Conservation (phyloP, 345 rosid species). For the Ailanthus altissimus region DNA sequence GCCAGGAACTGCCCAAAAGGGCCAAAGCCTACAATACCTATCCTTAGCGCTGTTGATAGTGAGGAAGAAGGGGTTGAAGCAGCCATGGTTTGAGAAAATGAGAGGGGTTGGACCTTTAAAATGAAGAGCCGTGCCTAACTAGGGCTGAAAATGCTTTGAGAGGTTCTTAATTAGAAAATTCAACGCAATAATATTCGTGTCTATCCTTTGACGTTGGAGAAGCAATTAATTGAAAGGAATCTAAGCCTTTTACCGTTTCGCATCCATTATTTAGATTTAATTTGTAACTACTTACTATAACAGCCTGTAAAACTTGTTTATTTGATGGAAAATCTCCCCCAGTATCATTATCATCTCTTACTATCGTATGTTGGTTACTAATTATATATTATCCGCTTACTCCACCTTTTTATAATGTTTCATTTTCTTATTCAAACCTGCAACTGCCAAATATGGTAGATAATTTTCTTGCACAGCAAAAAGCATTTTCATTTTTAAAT, state of each 20-base stretch:
- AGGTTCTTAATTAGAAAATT: not conserved
- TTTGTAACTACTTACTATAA: too few relatives aligned
- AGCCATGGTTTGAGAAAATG: constrained; percentile 20
- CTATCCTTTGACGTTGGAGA: not conserved
- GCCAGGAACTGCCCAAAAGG: constrained; percentile 59
- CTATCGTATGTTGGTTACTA: too few relatives aligned
- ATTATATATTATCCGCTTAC: too few relatives aligned
- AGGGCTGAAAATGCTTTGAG: too few relatives aligned
- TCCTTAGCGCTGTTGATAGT: constrained; percentile 30
- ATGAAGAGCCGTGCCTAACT: not conserved
- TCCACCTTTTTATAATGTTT: too few relatives aligned
- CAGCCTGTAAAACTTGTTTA: too few relatives aligned
- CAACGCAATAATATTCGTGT: not conserved
- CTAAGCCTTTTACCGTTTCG: not conserved
- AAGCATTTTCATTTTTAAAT: too few relatives aligned
- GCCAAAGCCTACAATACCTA: constrained; percentile 60
- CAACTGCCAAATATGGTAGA: too few relatives aligned
- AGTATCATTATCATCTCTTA: too few relatives aligned
- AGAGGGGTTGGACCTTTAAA: not conserved
- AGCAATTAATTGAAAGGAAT: not conserved
- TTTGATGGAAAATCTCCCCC: too few relatives aligned
- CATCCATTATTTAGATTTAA: too few relatives aligned
- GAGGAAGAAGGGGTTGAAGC: constrained; percentile 22
- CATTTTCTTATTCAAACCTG: too few relatives aligned
- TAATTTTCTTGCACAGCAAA: not conserved